Evolutionary conservation across 495 filamentous ascomycete genomes (phyloP), one percentile per base, ranked within the genome.

Genomic region (Elasticomyces elasticus): DNA sequence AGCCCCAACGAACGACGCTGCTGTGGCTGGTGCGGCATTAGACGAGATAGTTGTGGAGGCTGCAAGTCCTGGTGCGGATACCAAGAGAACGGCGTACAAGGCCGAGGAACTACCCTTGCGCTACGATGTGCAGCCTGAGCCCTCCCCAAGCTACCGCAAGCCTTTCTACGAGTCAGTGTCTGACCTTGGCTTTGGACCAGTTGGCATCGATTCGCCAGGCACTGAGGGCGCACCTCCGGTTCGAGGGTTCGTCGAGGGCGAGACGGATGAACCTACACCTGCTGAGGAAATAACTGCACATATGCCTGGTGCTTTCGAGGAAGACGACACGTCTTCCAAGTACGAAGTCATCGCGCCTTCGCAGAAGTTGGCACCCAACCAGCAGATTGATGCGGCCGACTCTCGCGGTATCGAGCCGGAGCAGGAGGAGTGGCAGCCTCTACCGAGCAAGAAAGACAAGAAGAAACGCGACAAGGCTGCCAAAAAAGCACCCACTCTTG

Each of bases 281-380:
- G 57, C 28, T 13, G 49, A 51, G 37, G 56, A 59, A 33, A 38
- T 30, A 17, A 47, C 11, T 47, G n/a, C 7, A 27, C 52, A 58
- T 47, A 63, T 66, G 31, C 64, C 62, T 28, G 64, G 64, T 28
- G 62, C 52, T 17, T 66, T 66, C 44, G 64, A 60, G 20, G 64
- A 64, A 25, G 62, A 64, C 15, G 22, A 41, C 20, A 47, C n/a
- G n/a, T n/a, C n/a, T n/a, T n/a, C n/a, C n/a, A 59, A 6, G 26
- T 25, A 40, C 12, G 35, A 40, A 17, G 17, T 13, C 17, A 25
- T 26, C 13, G n/a, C 35, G 27, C n/a, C 48, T 6, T 38, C 22
- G 10, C 5, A 12, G 28, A 22, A 26, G 20, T 35, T 7, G 19
- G n/a, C 30, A 26, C 1, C 31, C 1, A 24, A 5, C n/a, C n/a